Evolutionary conservation across 73 alveolate species (phyloP).

Genomic region (Diophrys sp.): DNA sequence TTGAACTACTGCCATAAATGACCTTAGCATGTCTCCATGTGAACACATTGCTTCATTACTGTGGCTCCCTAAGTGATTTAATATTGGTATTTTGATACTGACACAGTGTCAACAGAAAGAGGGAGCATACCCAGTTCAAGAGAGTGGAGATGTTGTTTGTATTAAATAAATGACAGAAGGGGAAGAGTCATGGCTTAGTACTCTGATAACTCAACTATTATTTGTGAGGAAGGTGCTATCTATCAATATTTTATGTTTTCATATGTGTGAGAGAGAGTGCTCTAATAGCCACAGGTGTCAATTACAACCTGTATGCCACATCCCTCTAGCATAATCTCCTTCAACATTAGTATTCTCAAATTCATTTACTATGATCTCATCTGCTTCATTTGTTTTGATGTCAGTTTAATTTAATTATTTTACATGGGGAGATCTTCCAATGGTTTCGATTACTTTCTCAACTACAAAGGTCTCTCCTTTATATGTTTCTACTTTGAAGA

Average conservation of each 20-base stretch:
- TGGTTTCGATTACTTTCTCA: constrained; percentile 75
- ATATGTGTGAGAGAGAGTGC: too few species aligned
- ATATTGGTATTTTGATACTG: neutral
- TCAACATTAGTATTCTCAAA: constrained; percentile 75
- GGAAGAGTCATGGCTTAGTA: too few species aligned
- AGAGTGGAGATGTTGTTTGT: neutral
- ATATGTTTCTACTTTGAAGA: constrained; percentile 24
- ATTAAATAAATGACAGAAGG: neutral
- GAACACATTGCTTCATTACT: neutral
- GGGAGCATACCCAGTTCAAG: neutral
- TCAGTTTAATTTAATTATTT: constrained; percentile 66
- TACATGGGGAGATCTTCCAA: constrained; percentile 87
- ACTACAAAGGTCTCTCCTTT: constrained; percentile 58
- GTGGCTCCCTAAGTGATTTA: neutral
- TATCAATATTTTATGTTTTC: too few species aligned
- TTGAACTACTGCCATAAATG: neutral
- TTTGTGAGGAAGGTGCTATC: too few species aligned
- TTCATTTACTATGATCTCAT: constrained; percentile 78
- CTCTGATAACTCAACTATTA: too few species aligned
- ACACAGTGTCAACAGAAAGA: neutral
- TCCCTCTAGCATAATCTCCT: constrained; percentile 96
- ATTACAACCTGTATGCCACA: constrained; percentile 70
- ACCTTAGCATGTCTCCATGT: neutral
- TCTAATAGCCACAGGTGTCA: constrained; percentile 96
- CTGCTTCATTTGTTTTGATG: constrained; percentile 57